Percentiles rank a stretch among this genome's conserved stretches.
phyloP scores from a whole-genome alignment of 371 early-diverging fungal species.

The Apophysomyces ossiformis region DNA sequence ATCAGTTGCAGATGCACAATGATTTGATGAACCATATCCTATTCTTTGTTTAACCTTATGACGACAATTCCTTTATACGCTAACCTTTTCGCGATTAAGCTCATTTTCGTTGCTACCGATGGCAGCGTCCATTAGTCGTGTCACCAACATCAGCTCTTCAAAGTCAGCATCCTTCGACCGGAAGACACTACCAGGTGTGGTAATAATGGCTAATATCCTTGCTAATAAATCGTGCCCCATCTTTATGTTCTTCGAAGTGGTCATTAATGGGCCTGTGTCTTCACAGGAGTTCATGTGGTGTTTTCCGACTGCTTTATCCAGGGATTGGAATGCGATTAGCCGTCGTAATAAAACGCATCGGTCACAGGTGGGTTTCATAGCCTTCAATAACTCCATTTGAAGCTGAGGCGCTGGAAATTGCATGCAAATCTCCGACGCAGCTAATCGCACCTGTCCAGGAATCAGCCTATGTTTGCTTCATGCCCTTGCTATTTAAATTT shows the following conservation, averaged over 20 bases:
- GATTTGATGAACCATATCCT: conserved; percentile 21
- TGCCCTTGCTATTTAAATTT: neutral
- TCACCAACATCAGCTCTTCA: conserved; percentile 22
- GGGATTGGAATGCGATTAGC: conserved; percentile 26
- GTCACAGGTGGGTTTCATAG: conserved; percentile 28
- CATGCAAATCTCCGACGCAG: conserved; percentile 25
- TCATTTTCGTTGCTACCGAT: conserved; percentile 34
- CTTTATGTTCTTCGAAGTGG: neutral
- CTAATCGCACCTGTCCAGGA: conserved; percentile 19
- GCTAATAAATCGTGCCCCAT: neutral
- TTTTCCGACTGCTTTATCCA: conserved; percentile 19
- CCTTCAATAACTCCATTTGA: conserved; percentile 28
- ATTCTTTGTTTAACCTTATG: neutral
- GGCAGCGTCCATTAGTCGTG: conserved; percentile 34
- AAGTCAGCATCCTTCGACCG: conserved; percentile 25
- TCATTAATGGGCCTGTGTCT: conserved; percentile 1
- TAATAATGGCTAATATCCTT: conserved; percentile 17
- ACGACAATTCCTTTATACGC: neutral
- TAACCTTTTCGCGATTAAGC: conserved; percentile 29
- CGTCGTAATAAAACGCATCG: conserved; percentile 31
- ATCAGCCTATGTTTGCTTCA: neutral
- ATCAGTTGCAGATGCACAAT: conserved; percentile 28
- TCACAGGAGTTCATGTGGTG: neutral
- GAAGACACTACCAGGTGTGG: conserved; percentile 26
- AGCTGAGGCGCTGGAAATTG: conserved; percentile 14